A percentile compares a stretch with the other conserved stretches of the same genome.
These are phyloP conservation scores for Tolypocladium tundrense DNA, from an alignment of 2,329 filamentous ascomycete genomes.

Conservation along the genomic window DNA sequence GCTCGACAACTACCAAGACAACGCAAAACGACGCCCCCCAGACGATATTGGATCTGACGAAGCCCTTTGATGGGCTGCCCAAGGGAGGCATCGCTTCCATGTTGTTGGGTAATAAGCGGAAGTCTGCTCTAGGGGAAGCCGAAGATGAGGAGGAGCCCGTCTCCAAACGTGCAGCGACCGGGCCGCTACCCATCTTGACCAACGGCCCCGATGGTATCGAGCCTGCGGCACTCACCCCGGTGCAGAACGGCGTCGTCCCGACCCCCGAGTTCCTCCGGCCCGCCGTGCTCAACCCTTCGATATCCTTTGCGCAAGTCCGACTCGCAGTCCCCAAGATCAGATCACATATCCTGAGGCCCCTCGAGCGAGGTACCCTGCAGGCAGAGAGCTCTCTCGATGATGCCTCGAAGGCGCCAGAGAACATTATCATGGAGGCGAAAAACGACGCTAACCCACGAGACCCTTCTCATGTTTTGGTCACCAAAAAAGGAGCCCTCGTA, in stretches of 20 bases:
- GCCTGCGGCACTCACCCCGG: slow-evolving; percentile 55
- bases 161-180: slow-evolving; percentile 46
- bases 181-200: slow-evolving; percentile 62
- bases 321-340: slow-evolving; percentile 82
- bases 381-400: slow-evolving; percentile 46
- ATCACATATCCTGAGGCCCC: slow-evolving; percentile 68
- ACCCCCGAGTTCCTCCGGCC: slow-evolving; percentile 81
- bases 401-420: slow-evolving; percentile 53
- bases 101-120: slow-evolving; percentile 87
- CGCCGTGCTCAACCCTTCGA: slow-evolving; percentile 72
- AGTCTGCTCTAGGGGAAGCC: slow-evolving; percentile 60
- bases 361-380: slow-evolving; percentile 56
- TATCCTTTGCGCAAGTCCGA: slow-evolving; percentile 73
- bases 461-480: slow-evolving; percentile 73
- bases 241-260: slow-evolving; percentile 49
- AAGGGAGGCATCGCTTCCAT: slow-evolving; percentile 79
- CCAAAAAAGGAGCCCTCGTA: slow-evolving; percentile 66
- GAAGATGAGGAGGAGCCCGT: slow-evolving; percentile 60
- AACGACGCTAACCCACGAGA: slow-evolving; percentile 73
- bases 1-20: slow-evolving; percentile 54
- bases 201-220: slow-evolving; percentile 72
- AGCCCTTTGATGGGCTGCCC: slow-evolving; percentile 86
- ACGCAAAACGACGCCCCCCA: slow-evolving; percentile 64
- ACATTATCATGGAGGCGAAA: slow-evolving; percentile 75
- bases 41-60: slow-evolving; percentile 79